phyloP scores from a whole-genome alignment of 768 basidiomycete genomes.

The Lentinula edodes region DNA sequence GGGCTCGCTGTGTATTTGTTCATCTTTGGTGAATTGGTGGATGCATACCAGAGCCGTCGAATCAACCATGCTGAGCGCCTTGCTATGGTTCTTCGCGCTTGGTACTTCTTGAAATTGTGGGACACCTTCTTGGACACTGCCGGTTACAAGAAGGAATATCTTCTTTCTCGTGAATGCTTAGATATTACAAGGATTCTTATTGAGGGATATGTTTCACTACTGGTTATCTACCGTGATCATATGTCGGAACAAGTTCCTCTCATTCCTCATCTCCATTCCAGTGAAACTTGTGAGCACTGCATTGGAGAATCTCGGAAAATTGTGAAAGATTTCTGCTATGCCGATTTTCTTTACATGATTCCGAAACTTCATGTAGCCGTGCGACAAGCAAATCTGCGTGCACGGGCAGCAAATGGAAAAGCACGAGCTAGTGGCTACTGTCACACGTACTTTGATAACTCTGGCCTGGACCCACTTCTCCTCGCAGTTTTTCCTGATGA shows the following conservation, averaged over 20 bases:
- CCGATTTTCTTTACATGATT: conserved; percentile 19
- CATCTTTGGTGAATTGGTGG: conserved; percentile 30
- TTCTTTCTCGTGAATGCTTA: conserved; percentile 25
- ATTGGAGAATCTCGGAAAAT: conserved; percentile 25
- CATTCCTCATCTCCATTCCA: conserved; percentile 31
- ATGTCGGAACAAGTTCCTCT: conserved; percentile 20
- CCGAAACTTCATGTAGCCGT: conserved; percentile 18
- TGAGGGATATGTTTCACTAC: conserved; percentile 24
- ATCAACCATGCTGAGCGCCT: conserved; percentile 21
- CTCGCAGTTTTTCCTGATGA: too few species aligned
- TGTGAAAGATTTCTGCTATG: conserved; percentile 26
- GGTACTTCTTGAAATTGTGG: conserved; percentile 27
- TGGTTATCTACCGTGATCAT: conserved; percentile 30
- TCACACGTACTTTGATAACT: too few species aligned
- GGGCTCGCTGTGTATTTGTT: conserved; percentile 32
- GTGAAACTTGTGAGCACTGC: conserved; percentile 27
- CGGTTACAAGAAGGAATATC: conserved; percentile 16
- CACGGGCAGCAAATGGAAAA: too few species aligned
- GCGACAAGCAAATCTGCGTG: too few species aligned
- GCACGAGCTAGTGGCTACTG: too few species aligned
- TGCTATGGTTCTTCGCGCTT: conserved; percentile 23
- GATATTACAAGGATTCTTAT: conserved; percentile 26
- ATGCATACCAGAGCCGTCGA: conserved; percentile 30
- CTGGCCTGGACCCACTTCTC: too few species aligned
- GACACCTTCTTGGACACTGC: conserved; percentile 11